These are phyloP conservation scores for Zymoseptoria tritici DNA, from an alignment of 2,329 filamentous ascomycete species.

Conservation along the genomic window DNA sequence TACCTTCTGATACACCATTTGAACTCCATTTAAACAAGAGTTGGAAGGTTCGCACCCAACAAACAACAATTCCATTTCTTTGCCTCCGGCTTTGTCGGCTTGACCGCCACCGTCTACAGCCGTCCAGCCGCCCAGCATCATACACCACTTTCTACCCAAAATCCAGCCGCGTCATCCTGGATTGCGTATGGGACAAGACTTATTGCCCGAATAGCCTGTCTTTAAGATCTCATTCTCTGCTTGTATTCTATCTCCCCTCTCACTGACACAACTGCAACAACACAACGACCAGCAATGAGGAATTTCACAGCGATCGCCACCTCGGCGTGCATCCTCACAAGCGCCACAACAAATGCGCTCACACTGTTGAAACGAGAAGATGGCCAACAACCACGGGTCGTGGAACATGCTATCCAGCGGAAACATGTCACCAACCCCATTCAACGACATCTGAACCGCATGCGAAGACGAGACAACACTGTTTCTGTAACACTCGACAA, in stretches of 20 bases:
- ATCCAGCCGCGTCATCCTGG: slow-evolving; percentile 6
- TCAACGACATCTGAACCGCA: slow-evolving; percentile 41
- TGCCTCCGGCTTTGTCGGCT: background rate
- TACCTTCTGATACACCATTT: background rate
- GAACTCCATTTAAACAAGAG: background rate
- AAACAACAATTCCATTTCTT: background rate
- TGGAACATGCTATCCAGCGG: slow-evolving; percentile 46
- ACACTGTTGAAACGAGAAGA: slow-evolving; percentile 23
- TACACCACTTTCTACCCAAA: background rate
- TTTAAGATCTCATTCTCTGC: background rate
- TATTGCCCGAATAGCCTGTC: background rate
- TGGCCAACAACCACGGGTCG: slow-evolving; percentile 35
- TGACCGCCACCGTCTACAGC: background rate
- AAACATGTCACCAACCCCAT: slow-evolving; percentile 40
- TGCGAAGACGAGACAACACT: slow-evolving; percentile 34
- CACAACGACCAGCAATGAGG: slow-evolving; percentile 13
- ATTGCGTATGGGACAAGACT: slow-evolving; percentile 6
- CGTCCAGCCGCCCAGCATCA: background rate
- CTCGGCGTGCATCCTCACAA: slow-evolving; percentile 19
- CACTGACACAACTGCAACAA: background rate
- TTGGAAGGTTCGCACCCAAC: background rate
- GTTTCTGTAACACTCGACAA: slow-evolving; percentile 47
- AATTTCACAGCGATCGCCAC: slow-evolving; percentile 20
- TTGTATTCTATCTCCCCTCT: background rate
- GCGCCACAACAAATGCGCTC: slow-evolving; percentile 18